These are phyloP conservation scores for Aquilaria agallochum DNA, from an alignment of 441 rosid genomes.

Conservation along the genomic window DNA sequence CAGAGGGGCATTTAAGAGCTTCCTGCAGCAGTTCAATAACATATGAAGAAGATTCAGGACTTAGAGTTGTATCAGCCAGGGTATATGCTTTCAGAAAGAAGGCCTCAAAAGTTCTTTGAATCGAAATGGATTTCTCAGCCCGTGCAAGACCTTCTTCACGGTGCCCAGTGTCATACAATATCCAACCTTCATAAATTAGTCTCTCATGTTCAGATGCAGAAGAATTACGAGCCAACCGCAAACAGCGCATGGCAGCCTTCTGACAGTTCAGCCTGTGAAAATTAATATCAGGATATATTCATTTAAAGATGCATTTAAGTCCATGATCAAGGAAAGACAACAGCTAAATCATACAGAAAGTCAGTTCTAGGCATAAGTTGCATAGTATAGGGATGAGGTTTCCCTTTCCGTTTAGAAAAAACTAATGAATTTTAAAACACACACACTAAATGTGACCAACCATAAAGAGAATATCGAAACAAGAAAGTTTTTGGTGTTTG, in stretches of 20 bases:
- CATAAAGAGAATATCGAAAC: too few species aligned
- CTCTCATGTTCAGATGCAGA: slow-evolving; percentile 51
- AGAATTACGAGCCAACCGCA: slow-evolving; percentile 54
- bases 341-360: too few species aligned
- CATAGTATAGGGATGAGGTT: too few species aligned
- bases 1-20: slow-evolving; percentile 71
- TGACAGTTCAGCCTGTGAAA: slow-evolving; percentile 58
- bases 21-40: slow-evolving; percentile 62
- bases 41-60: slow-evolving; percentile 36
- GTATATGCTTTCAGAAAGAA: slow-evolving; percentile 70
- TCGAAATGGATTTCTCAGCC: slow-evolving; percentile 59
- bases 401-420: too few species aligned
- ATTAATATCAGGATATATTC: not conserved
- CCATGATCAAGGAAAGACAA: too few species aligned
- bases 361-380: too few species aligned
- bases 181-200: slow-evolving; percentile 75
- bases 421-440: too few species aligned
- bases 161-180: slow-evolving; percentile 60
- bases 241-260: slow-evolving; percentile 57
- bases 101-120: slow-evolving; percentile 67
- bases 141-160: slow-evolving; percentile 57
- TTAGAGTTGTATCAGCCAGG: slow-evolving; percentile 49
- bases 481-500: too few species aligned
- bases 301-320: too few species aligned
- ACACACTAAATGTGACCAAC: too few species aligned